Conservation (phyloP, 192 early-diverging fungal genomes). For the Umbelopsis vinacea region DNA sequence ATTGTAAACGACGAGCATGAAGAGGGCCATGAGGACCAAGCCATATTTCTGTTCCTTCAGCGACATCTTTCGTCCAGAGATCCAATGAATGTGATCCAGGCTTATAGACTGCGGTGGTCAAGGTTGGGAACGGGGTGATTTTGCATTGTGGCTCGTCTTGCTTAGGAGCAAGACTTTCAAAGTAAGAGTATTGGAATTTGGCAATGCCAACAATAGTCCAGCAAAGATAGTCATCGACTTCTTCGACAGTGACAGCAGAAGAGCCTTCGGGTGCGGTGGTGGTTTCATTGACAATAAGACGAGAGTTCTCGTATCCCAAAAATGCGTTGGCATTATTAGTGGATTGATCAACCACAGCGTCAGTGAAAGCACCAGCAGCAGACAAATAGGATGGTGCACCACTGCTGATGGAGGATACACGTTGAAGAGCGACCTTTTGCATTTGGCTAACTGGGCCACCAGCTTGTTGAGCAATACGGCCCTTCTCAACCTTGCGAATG, state of each 20-base stretch:
- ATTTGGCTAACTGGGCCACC: constrained; percentile 80
- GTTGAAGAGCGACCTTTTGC: constrained; percentile 79
- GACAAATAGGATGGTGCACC: constrained; percentile 33
- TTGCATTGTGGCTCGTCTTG: constrained; percentile 21
- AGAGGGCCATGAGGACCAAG: constrained; percentile 53
- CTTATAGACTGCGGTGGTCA: constrained; percentile 48
- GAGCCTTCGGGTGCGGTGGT: not conserved
- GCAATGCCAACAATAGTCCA: constrained; percentile 86
- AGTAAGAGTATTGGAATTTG: constrained; percentile 50
- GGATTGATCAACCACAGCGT: constrained; percentile 4
- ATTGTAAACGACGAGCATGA: constrained; percentile 7
- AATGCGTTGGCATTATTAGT: constrained; percentile 13
- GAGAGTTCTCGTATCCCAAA: constrained; percentile 13
- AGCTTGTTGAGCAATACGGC: constrained; percentile 63
- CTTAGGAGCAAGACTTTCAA: constrained; percentile 41
- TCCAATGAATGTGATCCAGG: constrained; percentile 45
- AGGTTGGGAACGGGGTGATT: constrained; percentile 39
- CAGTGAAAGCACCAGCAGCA: constrained; percentile 36
- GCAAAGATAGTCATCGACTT: constrained; percentile 79
- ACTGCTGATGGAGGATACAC: constrained; percentile 35
- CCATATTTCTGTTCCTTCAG: constrained; percentile 47
- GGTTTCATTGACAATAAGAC: not conserved
- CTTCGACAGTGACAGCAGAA: constrained; percentile 24
- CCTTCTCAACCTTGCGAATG: constrained; percentile 81
- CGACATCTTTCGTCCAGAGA: constrained; percentile 45